phyloP scores from a whole-genome alignment of 2,329 filamentous ascomycete genomes.

The Plenodomus lindquistii region DNA sequence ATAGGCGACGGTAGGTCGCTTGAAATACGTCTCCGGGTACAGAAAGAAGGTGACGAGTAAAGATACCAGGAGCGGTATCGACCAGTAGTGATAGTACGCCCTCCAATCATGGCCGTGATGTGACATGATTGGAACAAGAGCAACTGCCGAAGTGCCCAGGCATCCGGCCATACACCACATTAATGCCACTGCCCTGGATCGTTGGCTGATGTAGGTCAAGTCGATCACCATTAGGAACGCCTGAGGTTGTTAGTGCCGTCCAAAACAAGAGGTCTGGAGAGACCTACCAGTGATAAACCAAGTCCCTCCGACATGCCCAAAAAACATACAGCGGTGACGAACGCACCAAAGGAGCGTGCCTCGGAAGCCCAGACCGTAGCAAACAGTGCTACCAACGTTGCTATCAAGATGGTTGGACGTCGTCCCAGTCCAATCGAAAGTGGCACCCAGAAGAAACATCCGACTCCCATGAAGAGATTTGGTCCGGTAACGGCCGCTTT shows the following conservation, averaged over 20 bases:
- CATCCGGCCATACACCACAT: constrained; percentile 39
- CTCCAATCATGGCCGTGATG: constrained; percentile 37
- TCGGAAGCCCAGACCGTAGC: constrained; percentile 33
- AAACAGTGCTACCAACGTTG: constrained; percentile 28
- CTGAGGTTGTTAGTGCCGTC: constrained; percentile 18
- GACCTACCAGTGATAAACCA: constrained; percentile 33
- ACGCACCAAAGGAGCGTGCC: constrained; percentile 27
- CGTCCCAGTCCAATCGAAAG: constrained; percentile 45
- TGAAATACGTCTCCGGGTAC: constrained; percentile 48
- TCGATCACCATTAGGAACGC: constrained; percentile 45
- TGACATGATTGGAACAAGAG: constrained; percentile 33
- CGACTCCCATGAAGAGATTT: constrained; percentile 42
- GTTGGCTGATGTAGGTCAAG: constrained; percentile 46
- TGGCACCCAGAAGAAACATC: constrained; percentile 45
- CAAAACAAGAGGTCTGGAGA: neutral
- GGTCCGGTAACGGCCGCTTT: constrained; percentile 33
- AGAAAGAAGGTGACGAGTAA: constrained; percentile 37
- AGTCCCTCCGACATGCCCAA: constrained; percentile 42
- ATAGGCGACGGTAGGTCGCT: constrained; percentile 48
- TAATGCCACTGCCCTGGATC: constrained; percentile 39
- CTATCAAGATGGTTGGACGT: constrained; percentile 42
- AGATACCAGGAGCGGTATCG: constrained; percentile 24
- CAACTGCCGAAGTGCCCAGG: constrained; percentile 27
- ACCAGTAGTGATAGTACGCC: constrained; percentile 39
- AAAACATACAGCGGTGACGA: constrained; percentile 37